Percentiles rank a stretch among this genome's conserved stretches.
These are phyloP conservation scores for Yamagishiella unicocca DNA, from an alignment of 139 green algal species.

Conservation along the genomic window DNA sequence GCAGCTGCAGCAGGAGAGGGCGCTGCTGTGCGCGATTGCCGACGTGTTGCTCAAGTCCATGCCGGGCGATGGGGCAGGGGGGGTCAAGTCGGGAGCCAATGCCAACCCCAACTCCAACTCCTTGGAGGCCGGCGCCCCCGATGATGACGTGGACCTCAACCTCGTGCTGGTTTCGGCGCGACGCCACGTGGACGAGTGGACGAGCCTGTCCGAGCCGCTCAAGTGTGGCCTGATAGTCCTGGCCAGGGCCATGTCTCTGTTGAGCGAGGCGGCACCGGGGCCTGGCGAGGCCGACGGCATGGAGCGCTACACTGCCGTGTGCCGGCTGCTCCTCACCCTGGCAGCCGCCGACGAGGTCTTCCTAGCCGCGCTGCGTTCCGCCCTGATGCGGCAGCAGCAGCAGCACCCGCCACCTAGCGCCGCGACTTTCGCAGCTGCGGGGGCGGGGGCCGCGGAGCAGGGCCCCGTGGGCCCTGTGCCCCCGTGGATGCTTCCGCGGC, in stretches of 20 bases:
- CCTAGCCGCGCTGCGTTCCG: not conserved
- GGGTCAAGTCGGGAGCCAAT: too few relatives aligned
- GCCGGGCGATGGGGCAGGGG: too few relatives aligned
- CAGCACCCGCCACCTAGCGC: not conserved
- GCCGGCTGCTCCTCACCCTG: constrained; percentile 44
- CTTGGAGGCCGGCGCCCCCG: too few relatives aligned
- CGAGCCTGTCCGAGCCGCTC: constrained; percentile 38
- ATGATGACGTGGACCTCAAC: not conserved
- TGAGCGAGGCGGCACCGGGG: not conserved
- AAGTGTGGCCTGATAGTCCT: constrained; percentile 42
- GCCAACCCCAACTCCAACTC: too few relatives aligned
- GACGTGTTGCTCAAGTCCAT: not conserved
- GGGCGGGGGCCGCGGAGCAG: not conserved
- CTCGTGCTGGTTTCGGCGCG: constrained; percentile 25
- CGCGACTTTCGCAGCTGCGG: not conserved
- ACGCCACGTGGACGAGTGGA: constrained; percentile 35
- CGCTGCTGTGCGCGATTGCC: constrained; percentile 41
- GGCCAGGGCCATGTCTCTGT: constrained; percentile 17
- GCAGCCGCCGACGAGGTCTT: constrained; percentile 3
- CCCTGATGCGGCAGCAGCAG: not conserved
- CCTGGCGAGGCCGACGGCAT: not conserved
- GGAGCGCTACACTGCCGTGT: constrained; percentile 39
- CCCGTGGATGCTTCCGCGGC: not conserved
- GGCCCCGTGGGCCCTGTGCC: not conserved
- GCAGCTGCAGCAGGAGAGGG: constrained; percentile 52